These are phyloP conservation scores for Yamadazyma oceani DNA, from an alignment of 1,139 yeast genomes.

Conservation along the genomic window DNA sequence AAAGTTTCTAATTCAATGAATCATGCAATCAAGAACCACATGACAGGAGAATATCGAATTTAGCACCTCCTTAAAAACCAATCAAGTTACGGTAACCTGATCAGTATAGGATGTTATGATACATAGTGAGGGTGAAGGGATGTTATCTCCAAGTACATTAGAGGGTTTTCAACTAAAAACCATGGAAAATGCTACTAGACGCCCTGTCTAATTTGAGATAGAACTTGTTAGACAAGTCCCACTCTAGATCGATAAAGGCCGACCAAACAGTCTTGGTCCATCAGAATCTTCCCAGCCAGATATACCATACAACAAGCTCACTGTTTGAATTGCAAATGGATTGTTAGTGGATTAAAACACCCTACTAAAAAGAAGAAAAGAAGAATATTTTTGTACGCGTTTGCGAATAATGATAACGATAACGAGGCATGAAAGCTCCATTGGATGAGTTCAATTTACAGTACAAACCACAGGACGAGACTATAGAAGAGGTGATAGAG, in stretches of 20 bases:
- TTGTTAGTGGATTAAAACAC: background rate
- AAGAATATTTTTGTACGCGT: constrained; percentile 1
- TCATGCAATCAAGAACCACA: background rate
- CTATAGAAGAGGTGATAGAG: background rate
- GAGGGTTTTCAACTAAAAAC: background rate
- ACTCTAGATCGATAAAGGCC: constrained; percentile 1
- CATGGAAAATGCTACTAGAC: background rate
- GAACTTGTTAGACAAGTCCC: background rate
- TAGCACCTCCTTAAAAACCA: no score
- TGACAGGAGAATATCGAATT: no score
- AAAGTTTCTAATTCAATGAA: background rate
- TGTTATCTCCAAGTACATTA: constrained; percentile 1
- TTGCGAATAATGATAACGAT: background rate
- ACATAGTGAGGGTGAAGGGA: background rate
- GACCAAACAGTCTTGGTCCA: background rate
- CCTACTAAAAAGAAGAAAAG: background rate
- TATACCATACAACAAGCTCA: no score
- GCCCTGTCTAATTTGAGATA: background rate
- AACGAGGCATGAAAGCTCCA: constrained; percentile 5
- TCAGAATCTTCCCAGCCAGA: no score
- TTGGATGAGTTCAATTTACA: constrained; percentile 11
- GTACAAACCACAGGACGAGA: constrained; percentile 2
- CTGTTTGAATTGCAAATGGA: no score
- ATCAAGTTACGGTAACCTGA: no score
- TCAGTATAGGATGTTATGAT: background rate